Evolutionary conservation across 768 basidiomycete genomes (phyloP).

Genomic region (Russula dissimulans): DNA sequence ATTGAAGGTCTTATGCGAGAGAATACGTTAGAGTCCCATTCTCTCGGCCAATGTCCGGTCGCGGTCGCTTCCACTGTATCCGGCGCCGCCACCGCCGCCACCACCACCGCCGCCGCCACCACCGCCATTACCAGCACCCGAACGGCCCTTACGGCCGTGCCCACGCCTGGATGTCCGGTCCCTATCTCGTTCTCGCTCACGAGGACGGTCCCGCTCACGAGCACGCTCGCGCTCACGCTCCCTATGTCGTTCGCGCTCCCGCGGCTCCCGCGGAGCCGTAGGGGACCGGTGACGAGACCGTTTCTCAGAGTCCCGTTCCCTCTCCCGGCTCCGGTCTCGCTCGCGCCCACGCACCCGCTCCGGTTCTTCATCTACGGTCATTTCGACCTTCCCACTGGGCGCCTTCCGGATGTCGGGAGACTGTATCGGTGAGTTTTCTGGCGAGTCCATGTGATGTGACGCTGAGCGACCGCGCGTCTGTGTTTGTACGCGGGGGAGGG

Average conservation of each 20-base stretch:
- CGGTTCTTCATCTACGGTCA: conserved; percentile 51
- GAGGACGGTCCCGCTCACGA: conserved; percentile 13
- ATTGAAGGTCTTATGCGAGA: conserved; percentile 12
- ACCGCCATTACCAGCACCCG: conserved; percentile 24
- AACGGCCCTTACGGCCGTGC: conserved; percentile 25
- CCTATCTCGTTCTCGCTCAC: conserved; percentile 14
- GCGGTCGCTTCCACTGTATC: conserved; percentile 31
- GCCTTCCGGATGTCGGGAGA: conserved; percentile 19
- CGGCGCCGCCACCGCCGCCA: conserved; percentile 23
- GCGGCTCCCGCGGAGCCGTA: conserved; percentile 9
- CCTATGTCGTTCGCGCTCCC: conserved; percentile 17
- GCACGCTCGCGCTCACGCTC: conserved; percentile 24
- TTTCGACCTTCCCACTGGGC: conserved; percentile 28
- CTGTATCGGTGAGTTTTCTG: conserved; percentile 17
- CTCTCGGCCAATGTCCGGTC: conserved; percentile 83
- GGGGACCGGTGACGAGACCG: conserved; percentile 12
- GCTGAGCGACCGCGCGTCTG: conserved; percentile 9
- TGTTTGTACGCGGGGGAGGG: conserved; percentile 19
- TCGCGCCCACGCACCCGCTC: conserved; percentile 24
- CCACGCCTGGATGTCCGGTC: conserved; percentile 21
- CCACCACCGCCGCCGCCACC: no score
- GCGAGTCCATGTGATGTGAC: conserved; percentile 18
- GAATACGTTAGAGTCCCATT: conserved; percentile 54
- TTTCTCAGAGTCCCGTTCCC: conserved; percentile 19
- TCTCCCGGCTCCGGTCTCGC: conserved; percentile 30